These are phyloP conservation scores for Vitis vinifera DNA, from an alignment of 164 flowering plant genomes.

Conservation along the genomic window ASM3070453v1 NC_081812.1:14119501-14120000, in stretches of 20 bases:
- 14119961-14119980: constrained; percentile 44
- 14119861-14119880: neutral
- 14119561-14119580: constrained; percentile 50
- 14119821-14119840: neutral
- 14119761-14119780: too few species aligned
- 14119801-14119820: neutral
- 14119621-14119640: neutral
- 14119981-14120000: constrained; percentile 1
- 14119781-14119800: neutral
- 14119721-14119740: neutral
- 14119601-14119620: neutral
- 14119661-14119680: too few species aligned
- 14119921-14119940: constrained; percentile 27
- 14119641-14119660: too few species aligned
- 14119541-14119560: constrained; percentile 58
- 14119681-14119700: neutral
- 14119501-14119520: constrained; percentile 10
- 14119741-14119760: too few species aligned
- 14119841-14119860: neutral
- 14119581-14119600: constrained; percentile 59
- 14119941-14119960: constrained; percentile 30
- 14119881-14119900: constrained; percentile 4
- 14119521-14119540: constrained; percentile 58
- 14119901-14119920: constrained; percentile 59
- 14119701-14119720: neutral